Percentiles rank a stretch among this genome's conserved stretches.
phyloP scores from a whole-genome alignment of 306 rosid species.

The Dicorynia guianensis region DNA sequence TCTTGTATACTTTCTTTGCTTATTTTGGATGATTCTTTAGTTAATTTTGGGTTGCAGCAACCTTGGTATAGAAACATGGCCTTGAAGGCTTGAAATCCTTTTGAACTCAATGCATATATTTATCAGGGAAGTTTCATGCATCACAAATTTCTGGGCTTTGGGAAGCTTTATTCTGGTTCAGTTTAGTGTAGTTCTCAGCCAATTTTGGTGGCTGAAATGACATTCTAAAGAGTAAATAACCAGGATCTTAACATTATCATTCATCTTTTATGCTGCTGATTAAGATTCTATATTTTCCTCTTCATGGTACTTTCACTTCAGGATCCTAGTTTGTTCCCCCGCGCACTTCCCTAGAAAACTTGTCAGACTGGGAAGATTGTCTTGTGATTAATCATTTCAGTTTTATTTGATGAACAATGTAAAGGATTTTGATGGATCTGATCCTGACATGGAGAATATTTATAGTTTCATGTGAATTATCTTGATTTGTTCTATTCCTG shows the following conservation, averaged over 20 bases:
- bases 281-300: background rate
- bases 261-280: background rate
- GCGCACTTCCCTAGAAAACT: background rate
- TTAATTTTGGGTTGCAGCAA: slow-evolving; percentile 2
- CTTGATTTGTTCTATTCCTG: slow-evolving; percentile 3
- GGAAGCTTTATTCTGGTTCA: background rate
- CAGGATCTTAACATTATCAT: background rate
- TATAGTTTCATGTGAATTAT: background rate
- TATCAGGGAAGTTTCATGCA: background rate
- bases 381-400: background rate
- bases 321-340: background rate
- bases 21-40: background rate
- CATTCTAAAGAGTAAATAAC: background rate
- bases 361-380: background rate
- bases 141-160: background rate
- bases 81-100: background rate
- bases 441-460: background rate
- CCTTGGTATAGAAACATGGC: background rate
- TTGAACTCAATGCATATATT: background rate
- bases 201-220: background rate
- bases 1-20: background rate
- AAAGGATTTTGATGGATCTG: background rate
- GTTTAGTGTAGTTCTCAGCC: background rate
- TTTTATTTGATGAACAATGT: background rate
- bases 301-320: background rate